phyloP scores from a whole-genome alignment of 441 rosid genomes.

The Biscutella laevigata region DNA sequence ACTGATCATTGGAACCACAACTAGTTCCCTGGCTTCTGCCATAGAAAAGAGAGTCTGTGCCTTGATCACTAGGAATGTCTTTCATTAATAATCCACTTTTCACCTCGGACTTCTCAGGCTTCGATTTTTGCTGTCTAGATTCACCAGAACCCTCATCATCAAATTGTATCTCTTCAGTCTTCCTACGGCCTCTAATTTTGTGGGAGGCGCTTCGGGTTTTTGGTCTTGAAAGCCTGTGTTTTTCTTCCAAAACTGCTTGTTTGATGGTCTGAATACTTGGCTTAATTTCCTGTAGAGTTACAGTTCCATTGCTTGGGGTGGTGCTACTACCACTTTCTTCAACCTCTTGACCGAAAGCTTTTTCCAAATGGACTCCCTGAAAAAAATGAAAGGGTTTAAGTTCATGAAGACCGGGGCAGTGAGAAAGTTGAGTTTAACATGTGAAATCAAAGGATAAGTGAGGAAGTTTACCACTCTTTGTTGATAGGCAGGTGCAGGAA shows the following conservation, averaged over 20 bases:
- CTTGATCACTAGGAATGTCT: conserved; percentile 69
- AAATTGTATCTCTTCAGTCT: conserved; percentile 24
- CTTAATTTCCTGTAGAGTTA: conserved; percentile 35
- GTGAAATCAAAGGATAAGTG: not conserved
- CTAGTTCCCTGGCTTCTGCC: conserved; percentile 34
- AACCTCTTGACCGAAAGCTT: not conserved
- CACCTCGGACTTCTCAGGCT: conserved; percentile 27
- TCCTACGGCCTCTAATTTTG: conserved; percentile 7
- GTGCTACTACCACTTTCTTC: conserved; percentile 15
- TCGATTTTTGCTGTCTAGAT: conserved; percentile 27
- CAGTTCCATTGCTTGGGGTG: conserved; percentile 4
- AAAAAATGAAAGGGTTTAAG: not conserved
- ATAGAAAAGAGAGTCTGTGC: conserved; percentile 31
- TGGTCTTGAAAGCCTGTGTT: conserved; percentile 27
- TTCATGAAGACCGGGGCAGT: not conserved
- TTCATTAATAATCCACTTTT: conserved; percentile 37
- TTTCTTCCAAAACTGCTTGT: conserved; percentile 38
- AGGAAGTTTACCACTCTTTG: conserved; percentile 31
- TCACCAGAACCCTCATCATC: conserved; percentile 27
- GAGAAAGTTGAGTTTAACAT: not conserved
- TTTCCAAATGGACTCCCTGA: conserved; percentile 10
- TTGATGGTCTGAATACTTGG: conserved; percentile 42
- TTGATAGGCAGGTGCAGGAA: conserved; percentile 10
- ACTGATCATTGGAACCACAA: conserved; percentile 31
- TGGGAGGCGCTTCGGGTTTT: conserved; percentile 18